phyloP scores from a whole-genome alignment of 75 land plant genomes.

The Pinus taeda region DNA sequence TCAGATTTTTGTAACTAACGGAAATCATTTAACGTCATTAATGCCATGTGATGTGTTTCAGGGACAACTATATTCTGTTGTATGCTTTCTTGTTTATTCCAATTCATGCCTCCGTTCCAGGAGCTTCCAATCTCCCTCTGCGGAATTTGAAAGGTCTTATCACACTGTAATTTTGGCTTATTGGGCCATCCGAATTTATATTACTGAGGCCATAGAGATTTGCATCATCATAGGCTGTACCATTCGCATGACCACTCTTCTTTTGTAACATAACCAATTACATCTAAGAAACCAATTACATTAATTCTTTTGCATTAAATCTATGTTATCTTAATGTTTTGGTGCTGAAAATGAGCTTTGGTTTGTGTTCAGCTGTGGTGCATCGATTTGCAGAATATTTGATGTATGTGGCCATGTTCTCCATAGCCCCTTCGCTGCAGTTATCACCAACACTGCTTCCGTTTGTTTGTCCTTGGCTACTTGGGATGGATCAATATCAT shows the following conservation, averaged over 20 bases:
- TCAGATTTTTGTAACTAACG: neutral
- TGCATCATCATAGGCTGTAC: slow-evolving; percentile 85
- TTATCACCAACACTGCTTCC: too few relatives aligned
- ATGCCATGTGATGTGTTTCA: neutral
- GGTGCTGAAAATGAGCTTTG: neutral
- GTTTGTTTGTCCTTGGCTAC: too few relatives aligned
- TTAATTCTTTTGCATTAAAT: too few relatives aligned
- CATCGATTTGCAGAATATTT: too few relatives aligned
- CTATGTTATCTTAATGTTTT: neutral
- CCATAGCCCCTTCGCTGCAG: too few relatives aligned
- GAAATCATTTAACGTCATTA: neutral
- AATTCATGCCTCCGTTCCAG: too few relatives aligned
- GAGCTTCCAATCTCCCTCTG: too few relatives aligned
- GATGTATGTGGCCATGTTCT: too few relatives aligned
- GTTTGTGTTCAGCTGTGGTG: neutral
- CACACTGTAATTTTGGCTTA: slow-evolving; percentile 31
- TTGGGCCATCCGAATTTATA: slow-evolving; percentile 86
- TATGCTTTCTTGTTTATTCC: too few relatives aligned
- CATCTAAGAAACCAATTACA: slow-evolving; percentile 82
- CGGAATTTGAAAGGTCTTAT: too few relatives aligned
- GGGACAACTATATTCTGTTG: neutral
- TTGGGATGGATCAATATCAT: too few relatives aligned
- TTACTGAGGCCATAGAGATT: slow-evolving; percentile 88
- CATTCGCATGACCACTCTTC: too few relatives aligned
- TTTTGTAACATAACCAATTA: slow-evolving; percentile 1